Conservation (phyloP, 2,329 filamentous ascomycete species). For the Nemania abortiva region DNA sequence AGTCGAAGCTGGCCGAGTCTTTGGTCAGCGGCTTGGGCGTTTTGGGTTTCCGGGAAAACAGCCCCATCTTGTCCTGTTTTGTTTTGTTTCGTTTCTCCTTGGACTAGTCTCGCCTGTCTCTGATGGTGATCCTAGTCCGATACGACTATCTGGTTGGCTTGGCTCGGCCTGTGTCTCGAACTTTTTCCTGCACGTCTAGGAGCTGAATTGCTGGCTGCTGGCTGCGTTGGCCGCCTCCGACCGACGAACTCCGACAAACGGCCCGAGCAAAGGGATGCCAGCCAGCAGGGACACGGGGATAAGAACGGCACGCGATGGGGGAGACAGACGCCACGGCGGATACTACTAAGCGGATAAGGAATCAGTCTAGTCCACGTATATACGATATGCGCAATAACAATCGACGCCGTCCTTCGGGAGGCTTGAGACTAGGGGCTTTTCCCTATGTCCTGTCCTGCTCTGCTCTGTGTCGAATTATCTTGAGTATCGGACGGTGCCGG, state of each 20-base stretch:
- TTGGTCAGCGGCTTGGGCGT: conserved; percentile 60
- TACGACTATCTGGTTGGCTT: conserved; percentile 4
- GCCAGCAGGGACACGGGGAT: conserved; percentile 7
- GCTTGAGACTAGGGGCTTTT: background rate
- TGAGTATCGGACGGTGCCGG: conserved; percentile 7
- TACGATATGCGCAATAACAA: background rate
- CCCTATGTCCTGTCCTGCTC: background rate
- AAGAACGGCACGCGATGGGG: background rate
- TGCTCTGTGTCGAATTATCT: conserved; percentile 5
- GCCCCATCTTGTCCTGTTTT: conserved; percentile 58
- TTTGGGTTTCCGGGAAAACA: conserved; percentile 69
- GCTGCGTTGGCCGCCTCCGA: conserved; percentile 33
- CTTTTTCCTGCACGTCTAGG: background rate
- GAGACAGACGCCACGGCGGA: background rate
- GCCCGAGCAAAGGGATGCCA: conserved; percentile 18
- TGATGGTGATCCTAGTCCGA: background rate
- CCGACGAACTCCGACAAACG: conserved; percentile 36
- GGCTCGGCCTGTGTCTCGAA: background rate
- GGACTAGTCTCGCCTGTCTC: background rate
- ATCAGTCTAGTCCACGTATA: conserved; percentile 20
- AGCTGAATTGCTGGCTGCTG: conserved; percentile 11
- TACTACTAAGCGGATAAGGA: conserved; percentile 17
- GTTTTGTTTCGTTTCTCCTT: conserved; percentile 5
- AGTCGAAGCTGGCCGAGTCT: conserved; percentile 65
- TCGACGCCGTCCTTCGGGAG: conserved; percentile 3